phyloP scores from a whole-genome alignment of 202 grass and related monocot species.

The Schoenoplectus triqueter region DNA sequence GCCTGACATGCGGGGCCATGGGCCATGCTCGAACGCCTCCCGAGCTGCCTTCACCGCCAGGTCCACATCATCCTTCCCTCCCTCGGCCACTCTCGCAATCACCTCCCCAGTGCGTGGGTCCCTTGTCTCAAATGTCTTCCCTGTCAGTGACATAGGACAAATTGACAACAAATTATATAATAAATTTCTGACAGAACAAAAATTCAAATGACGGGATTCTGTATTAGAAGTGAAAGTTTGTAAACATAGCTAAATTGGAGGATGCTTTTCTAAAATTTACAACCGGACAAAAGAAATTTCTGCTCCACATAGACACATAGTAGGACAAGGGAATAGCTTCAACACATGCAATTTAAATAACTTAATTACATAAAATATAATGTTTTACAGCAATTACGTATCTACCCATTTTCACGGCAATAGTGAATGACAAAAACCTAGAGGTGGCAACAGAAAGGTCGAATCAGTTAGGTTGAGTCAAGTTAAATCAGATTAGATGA shows the following conservation, averaged over 20 bases:
- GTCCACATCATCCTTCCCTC: slow-evolving; percentile 72
- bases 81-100: slow-evolving; percentile 60
- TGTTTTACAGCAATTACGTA: not conserved
- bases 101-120: slow-evolving; percentile 83
- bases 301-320: not conserved
- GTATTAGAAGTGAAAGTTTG: not conserved
- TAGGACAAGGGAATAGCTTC: not conserved
- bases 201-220: not conserved
- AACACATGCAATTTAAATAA: not conserved
- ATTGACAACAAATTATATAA: not conserved
- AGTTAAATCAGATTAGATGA: too few relatives aligned
- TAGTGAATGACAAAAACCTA: not conserved
- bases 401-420: not conserved
- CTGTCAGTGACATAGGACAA: slow-evolving; percentile 36
- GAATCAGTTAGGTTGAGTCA: too few relatives aligned
- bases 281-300: not conserved
- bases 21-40: slow-evolving; percentile 79
- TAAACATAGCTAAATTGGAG: not conserved
- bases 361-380: slow-evolving; percentile 8
- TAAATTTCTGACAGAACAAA: not conserved
- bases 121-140: slow-evolving; percentile 71
- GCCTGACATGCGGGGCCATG: slow-evolving; percentile 86
- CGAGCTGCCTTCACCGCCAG: slow-evolving; percentile 82
- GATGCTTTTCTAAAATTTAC: not conserved
- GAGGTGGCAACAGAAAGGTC: too few relatives aligned